phyloP scores from a whole-genome alignment of 2,329 filamentous ascomycete species.

The Phaeomoniella chlamydospora region DNA sequence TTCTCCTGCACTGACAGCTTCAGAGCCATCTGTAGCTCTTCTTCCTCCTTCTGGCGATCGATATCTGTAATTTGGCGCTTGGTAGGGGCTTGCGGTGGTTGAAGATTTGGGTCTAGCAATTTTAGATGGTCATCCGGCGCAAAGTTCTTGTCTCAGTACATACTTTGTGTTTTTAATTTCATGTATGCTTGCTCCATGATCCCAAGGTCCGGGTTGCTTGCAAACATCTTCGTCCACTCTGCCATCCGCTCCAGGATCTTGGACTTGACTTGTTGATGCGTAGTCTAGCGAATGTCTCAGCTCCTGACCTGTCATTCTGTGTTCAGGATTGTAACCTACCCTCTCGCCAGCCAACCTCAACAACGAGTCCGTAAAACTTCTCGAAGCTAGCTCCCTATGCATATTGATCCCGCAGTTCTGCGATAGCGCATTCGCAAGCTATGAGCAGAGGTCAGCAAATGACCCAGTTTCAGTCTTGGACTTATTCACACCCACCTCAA shows the following conservation, averaged over 20 bases:
- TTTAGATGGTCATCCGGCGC: slow-evolving; percentile 3
- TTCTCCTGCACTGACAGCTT: slow-evolving; percentile 78
- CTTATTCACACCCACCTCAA: slow-evolving; percentile 48
- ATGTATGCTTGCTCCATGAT: slow-evolving; percentile 96
- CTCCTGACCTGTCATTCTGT: slow-evolving; percentile 4
- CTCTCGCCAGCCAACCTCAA: slow-evolving; percentile 82
- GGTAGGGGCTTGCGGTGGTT: slow-evolving; percentile 80
- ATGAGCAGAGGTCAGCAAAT: no score
- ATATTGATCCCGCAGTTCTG: slow-evolving; percentile 81
- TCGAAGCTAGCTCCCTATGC: slow-evolving; percentile 78
- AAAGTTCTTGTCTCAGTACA: neutral
- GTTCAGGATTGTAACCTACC: slow-evolving; percentile 17
- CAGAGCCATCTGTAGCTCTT: slow-evolving; percentile 91
- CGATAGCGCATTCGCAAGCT: slow-evolving; percentile 80
- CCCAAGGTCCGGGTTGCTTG: slow-evolving; percentile 73
- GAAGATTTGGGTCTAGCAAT: slow-evolving; percentile 80
- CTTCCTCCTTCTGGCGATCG: slow-evolving; percentile 89
- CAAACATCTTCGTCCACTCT: slow-evolving; percentile 93
- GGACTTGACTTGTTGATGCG: slow-evolving; percentile 87
- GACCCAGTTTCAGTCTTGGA: neutral
- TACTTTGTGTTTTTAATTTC: slow-evolving; percentile 61
- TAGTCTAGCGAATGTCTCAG: slow-evolving; percentile 43
- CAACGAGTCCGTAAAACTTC: slow-evolving; percentile 87
- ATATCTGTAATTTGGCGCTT: slow-evolving; percentile 83
- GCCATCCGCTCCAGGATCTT: slow-evolving; percentile 96